Conservation (phyloP, 2,329 filamentous ascomycete species). For the Xylaria sp. region DNA sequence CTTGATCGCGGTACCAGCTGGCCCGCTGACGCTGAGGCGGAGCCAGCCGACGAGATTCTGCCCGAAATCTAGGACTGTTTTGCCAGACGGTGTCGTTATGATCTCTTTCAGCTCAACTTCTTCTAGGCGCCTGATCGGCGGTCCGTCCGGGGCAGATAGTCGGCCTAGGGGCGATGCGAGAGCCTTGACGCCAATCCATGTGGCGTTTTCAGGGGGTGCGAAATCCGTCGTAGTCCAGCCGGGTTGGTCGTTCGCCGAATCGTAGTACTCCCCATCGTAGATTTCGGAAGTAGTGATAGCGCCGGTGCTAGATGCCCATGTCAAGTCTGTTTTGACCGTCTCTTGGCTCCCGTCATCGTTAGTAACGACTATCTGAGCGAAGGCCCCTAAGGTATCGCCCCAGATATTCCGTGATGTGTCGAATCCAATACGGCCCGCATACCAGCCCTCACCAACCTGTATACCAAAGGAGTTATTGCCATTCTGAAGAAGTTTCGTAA, state of each 20-base stretch:
- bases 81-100: slow-evolving; percentile 53
- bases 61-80: slow-evolving; percentile 62
- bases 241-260: slow-evolving; percentile 45
- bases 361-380: slow-evolving; percentile 49
- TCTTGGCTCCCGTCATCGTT: slow-evolving; percentile 35
- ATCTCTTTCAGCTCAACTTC: slow-evolving; percentile 44
- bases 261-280: slow-evolving; percentile 50
- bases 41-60: slow-evolving; percentile 61
- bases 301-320: slow-evolving; percentile 47
- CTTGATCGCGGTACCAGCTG: slow-evolving; percentile 55
- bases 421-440: slow-evolving; percentile 54
- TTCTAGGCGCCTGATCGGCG: slow-evolving; percentile 49
- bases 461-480: slow-evolving; percentile 57
- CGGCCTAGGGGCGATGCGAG: slow-evolving; percentile 39
- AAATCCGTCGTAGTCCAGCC: slow-evolving; percentile 42
- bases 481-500: slow-evolving; percentile 54
- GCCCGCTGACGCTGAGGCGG: slow-evolving; percentile 49
- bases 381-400: slow-evolving; percentile 49
- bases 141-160: slow-evolving; percentile 50
- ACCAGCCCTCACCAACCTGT: slow-evolving; percentile 65
- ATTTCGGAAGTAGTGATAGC: slow-evolving; percentile 46
- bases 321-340: slow-evolving; percentile 47
- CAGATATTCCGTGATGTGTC: slow-evolving; percentile 46
- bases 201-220: slow-evolving; percentile 48
- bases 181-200: slow-evolving; percentile 49